These are phyloP conservation scores for Penicillium sp. DNA, from an alignment of 2,329 filamentous ascomycete genomes.

Conservation along the genomic window DNA sequence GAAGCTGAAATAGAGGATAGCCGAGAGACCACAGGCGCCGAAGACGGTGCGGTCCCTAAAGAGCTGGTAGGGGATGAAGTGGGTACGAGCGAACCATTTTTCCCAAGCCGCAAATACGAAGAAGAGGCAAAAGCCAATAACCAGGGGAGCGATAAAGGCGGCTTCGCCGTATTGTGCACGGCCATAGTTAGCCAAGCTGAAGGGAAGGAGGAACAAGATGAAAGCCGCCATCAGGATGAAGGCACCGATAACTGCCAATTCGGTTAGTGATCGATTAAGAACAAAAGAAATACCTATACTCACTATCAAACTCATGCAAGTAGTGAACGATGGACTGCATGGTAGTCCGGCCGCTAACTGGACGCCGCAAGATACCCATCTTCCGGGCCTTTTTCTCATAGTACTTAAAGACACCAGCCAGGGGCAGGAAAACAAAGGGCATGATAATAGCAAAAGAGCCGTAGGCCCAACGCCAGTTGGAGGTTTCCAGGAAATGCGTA, in stretches of 20 bases:
- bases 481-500: constrained; percentile 43
- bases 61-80: constrained; percentile 56
- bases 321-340: constrained; percentile 54
- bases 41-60: constrained; percentile 52
- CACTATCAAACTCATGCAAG: constrained; percentile 59
- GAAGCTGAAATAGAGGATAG: constrained; percentile 51
- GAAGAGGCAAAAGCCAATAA: constrained; percentile 56
- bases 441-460: constrained; percentile 60
- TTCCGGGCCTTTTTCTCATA: constrained; percentile 58
- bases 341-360: constrained; percentile 45
- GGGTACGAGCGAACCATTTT: constrained; percentile 50
- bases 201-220: constrained; percentile 63
- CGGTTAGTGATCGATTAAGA: constrained; percentile 44
- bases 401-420: constrained; percentile 53
- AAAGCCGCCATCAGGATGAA: constrained; percentile 59
- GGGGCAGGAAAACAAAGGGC: constrained; percentile 54
- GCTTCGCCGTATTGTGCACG: constrained; percentile 26
- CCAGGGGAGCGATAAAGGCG: constrained; percentile 51
- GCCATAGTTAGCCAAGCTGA: constrained; percentile 51
- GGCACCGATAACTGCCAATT: constrained; percentile 57
- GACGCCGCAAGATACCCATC: constrained; percentile 49
- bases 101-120: constrained; percentile 58
- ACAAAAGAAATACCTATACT: constrained; percentile 44
- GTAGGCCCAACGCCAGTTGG: constrained; percentile 60
- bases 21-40: constrained; percentile 52